Evolutionary conservation across 2,329 filamentous ascomycete genomes (phyloP), one percentile per base, ranked within the genome.

Genomic region (Aureobasidium melanogenum): DNA sequence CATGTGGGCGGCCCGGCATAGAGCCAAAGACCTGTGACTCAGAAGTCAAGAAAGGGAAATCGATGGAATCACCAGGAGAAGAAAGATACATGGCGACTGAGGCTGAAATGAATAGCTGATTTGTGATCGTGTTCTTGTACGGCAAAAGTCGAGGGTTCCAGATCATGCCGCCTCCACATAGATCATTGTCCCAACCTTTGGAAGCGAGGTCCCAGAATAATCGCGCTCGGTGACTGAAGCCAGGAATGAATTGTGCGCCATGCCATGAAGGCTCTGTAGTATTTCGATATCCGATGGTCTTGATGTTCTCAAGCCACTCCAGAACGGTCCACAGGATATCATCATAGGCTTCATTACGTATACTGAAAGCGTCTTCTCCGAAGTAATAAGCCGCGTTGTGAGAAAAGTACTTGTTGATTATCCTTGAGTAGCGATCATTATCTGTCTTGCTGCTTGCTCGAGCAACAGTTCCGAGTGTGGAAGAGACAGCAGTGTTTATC

Each of bases 61-160:
- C 76, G 65, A 92, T 91, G 28, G 80, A 73, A 69, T 96, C 91
- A 1, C 90, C 89, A 0, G 92, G 90, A 66, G 92, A 95, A 70
- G 93, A 83, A 5, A 94, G 81, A 70, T 96, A 97, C 93, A 97
- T 97, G 58, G 82, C 84, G 38, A 93, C 83, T 24, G 89, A 94
- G 0, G 90, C 91, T 0, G 92, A 82, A 63, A 97, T 89, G 75
- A 84, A 97, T 1, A 97, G 82, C 71, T 97, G 85, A 69, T 97
- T 97, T 32, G 93, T 97, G 68, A 97, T 95, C 64, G 93, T 91
- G 69, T 97, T 97, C 71, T 97, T 97, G 77, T 97, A 97, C 0
- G 91, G 91, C 41, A 81, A 74, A 30, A 93, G 76, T 38, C 84
- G 83, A 2, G 90, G 90, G 66, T 89, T 94, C 93, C 93, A 97